A percentile compares a stretch with the other conserved stretches of the same genome.
These are phyloP conservation scores for Asterophora lycoperdoides DNA, from an alignment of 768 basidiomycete species.

Conservation along the genomic window DNA sequence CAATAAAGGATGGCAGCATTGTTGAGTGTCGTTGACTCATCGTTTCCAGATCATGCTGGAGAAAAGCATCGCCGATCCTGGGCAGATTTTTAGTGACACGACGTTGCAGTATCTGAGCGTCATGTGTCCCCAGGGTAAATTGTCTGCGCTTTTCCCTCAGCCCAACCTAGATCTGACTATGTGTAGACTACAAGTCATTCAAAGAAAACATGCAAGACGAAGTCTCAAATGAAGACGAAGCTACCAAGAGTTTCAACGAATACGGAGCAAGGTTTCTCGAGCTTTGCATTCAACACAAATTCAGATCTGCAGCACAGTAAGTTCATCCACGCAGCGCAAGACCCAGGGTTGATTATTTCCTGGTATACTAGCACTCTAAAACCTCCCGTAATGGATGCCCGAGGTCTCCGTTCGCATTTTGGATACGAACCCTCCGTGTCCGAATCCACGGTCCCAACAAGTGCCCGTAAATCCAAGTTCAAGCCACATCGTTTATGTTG, in stretches of 20 bases:
- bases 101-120: slow-evolving; percentile 34
- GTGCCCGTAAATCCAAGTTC: slow-evolving; percentile 24
- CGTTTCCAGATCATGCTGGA: slow-evolving; percentile 25
- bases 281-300: slow-evolving; percentile 32
- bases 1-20: not conserved
- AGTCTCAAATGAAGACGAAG: slow-evolving; percentile 40
- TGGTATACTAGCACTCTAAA: not conserved
- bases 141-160: not conserved
- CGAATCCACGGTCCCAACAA: slow-evolving; percentile 7
- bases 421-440: slow-evolving; percentile 23
- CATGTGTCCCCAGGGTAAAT: slow-evolving; percentile 38
- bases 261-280: slow-evolving; percentile 37
- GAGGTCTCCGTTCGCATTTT: slow-evolving; percentile 28
- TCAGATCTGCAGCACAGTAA: slow-evolving; percentile 8
- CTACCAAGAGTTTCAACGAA: slow-evolving; percentile 30
- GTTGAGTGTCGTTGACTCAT: not conserved
- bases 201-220: slow-evolving; percentile 33
- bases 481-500: slow-evolving; percentile 20
- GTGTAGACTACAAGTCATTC: slow-evolving; percentile 34
- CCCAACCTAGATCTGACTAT: not conserved
- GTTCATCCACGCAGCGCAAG: not conserved
- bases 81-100: slow-evolving; percentile 33
- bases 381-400: slow-evolving; percentile 17
- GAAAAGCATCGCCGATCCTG: slow-evolving; percentile 21
- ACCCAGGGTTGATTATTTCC: not conserved